A percentile compares a stretch with the other conserved stretches of the same genome.
Evolutionary conservation across 495 filamentous ascomycete species (phyloP).

Genomic region (Tuber borchii): DNA sequence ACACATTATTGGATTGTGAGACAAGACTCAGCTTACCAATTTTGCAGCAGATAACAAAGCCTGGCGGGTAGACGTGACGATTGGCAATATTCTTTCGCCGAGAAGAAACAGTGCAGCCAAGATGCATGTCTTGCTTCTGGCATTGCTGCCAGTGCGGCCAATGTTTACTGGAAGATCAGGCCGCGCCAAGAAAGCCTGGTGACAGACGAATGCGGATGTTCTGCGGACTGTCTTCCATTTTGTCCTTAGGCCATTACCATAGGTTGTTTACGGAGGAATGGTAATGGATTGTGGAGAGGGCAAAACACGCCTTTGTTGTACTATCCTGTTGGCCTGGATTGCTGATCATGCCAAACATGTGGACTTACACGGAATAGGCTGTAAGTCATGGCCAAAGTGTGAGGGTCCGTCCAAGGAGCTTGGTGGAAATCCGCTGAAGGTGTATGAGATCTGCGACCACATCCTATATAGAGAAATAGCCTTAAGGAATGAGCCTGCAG

Average conservation of each 20-base stretch:
- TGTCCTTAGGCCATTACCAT: background rate
- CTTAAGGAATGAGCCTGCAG: no score
- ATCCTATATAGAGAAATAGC: background rate
- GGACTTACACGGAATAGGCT: background rate
- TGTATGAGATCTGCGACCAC: background rate
- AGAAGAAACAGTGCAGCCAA: background rate
- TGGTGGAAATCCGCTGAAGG: background rate
- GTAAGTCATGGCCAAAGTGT: background rate
- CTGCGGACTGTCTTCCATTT: no score
- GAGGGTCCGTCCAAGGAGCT: background rate
- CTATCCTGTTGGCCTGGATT: conserved; percentile 2
- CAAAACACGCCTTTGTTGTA: background rate
- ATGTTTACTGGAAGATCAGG: background rate
- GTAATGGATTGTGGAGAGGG: background rate
- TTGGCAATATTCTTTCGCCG: conserved; percentile 1
- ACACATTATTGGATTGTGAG: conserved; percentile 16
- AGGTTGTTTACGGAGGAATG: background rate
- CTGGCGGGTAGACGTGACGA: conserved; percentile 11
- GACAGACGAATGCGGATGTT: no score
- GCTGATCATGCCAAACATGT: conserved; percentile 5
- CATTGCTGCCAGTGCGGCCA: background rate
- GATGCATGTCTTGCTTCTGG: background rate
- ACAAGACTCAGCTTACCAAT: conserved; percentile 27
- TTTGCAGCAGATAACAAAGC: conserved; percentile 22
- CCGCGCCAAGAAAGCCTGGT: no score